Evolutionary conservation across 179 eudicot species (phyloP), one percentile per base, ranked within the genome.

Genomic region (Patellifolia procumbens): DNA sequence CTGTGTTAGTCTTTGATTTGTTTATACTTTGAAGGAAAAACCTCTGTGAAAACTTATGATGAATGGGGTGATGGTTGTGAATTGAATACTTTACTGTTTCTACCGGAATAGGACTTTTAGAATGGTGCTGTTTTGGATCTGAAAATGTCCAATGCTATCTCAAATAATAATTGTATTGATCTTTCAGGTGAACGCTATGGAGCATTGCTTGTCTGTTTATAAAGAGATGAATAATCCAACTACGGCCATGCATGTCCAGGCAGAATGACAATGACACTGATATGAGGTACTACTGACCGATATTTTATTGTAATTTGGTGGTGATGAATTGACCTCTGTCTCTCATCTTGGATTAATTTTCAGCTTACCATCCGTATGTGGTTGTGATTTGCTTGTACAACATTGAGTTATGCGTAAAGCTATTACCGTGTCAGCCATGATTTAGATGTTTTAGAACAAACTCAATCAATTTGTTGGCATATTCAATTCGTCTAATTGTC

Each of bases 231-330:
- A 20, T 42, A 15, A 17, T 42, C 61, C 79, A 63, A 64, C 42
- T 71, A 46, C 31, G 28, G 43, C 13, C 39, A 28, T 46, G 76
- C 83, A 13, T 51, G 70, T 37, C 29, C 26, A 1, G 78, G 72
- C 20, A 49, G 46, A 48, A 62, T 26, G 24, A 19, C 39, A 68
- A 13, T 59, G 66, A 68, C 11, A 49, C 58, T 68, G 70, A 49
- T 37, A 4, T 55, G 68, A 80, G 83, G 79, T 76, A 76, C 58
- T 11, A 4, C 17, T 64, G 60, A 63, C 48, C 49, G n/a, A n/a
- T 51, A 37, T 60, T 62, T 43, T 70, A 31, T 53, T 48, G 35
- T 19, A 17, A n/a, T 39, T 63, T 75, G 13, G 45, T 49, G 42
- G 39, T 62, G 22, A 35, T 55, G 32, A 58, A 72, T 72, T 69